Base-by-base conservation (phyloP, 2,329 filamentous ascomycete species). In the Exophiala bonariae region DNA sequence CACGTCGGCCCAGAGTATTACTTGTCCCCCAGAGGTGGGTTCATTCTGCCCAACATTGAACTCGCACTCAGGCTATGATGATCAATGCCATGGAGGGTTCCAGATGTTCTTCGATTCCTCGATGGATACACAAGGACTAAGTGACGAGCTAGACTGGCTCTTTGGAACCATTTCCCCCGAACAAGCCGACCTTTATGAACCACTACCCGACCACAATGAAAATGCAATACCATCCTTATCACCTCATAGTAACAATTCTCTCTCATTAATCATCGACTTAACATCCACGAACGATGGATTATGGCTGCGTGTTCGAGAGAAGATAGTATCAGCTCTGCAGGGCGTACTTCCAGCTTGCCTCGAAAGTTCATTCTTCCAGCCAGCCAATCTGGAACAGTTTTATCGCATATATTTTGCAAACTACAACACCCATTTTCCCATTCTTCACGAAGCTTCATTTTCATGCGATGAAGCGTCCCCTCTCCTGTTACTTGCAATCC, bases 351-450 rank as follows among this genome's bases (percentile, higher is more conserved):
- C 41, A 11, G 47, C 49, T 8, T 23, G 60, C 9, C 44, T 60
- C 13, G 42, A 50, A 14, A 56, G 51, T 8, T 50, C 55, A 13
- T 62, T 62, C 23, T 62, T 62, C 35, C 50, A 59, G 17, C 54
- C 58, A 1, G 44, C 42, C 4, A 61, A 59, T 30, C 41, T 62
- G 2, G 47, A 47, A 5, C 32, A 45, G 7, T 62, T 62, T 36
- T 60, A 47, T 43, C 49, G 59, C 32, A 38, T 59, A 8, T 62
- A 61, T 35, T 61, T 62, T 35, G 47, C 50, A 18, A 61, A 61
- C 44, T 62, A 62, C 28, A 57, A 61, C 39, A 52, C 60, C 4
- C 60, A 62, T 48, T 62, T 62, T 47, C 60, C 60, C 2, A 62
- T 62, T 19, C 11, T 61, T 18, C 59, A 62, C 40, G 40, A 49